A percentile compares a stretch with the other conserved stretches of the same genome.
Evolutionary conservation across 2,329 filamentous ascomycete genomes (phyloP).

Genomic region (Rhynchosporium graminicola): DNA sequence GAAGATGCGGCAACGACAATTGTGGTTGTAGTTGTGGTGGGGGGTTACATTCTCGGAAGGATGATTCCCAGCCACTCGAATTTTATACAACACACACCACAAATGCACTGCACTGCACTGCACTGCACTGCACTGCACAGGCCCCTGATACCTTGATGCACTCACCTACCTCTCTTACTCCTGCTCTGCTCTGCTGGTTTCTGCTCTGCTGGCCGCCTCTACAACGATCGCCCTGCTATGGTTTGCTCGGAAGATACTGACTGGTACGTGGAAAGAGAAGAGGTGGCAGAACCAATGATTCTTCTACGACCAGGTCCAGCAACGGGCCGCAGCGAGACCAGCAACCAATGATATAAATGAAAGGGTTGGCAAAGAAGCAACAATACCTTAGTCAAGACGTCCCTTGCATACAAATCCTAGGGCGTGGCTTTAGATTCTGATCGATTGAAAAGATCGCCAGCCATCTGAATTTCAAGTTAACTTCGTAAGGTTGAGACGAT

Average conservation of each 20-base stretch:
- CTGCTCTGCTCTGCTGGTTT: conserved; percentile 13
- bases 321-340: conserved; percentile 15
- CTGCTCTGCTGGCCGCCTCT: conserved; percentile 17
- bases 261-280: conserved; percentile 10
- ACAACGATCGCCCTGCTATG: conserved; percentile 15
- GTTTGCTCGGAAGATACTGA: conserved; percentile 6
- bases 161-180: neutral
- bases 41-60: conserved; percentile 1
- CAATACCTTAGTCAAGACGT: conserved; percentile 4
- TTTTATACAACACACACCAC: conserved; percentile 2
- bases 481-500: neutral
- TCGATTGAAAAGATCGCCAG: conserved; percentile 13
- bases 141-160: conserved; percentile 1
- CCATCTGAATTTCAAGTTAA: conserved; percentile 7
- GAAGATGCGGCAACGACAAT: conserved; percentile 5
- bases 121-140: conserved; percentile 11
- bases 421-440: neutral
- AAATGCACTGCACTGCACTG: neutral
- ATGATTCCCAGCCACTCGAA: conserved; percentile 24
- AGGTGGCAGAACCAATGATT: conserved; percentile 28
- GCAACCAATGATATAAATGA: conserved; percentile 22
- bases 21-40: conserved; percentile 3
- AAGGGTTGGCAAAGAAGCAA: conserved; percentile 1
- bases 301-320: conserved; percentile 7
- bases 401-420: conserved; percentile 16